phyloP scores from a whole-genome alignment of 495 filamentous ascomycete genomes.

The Beverwykella pulmonaria region DNA sequence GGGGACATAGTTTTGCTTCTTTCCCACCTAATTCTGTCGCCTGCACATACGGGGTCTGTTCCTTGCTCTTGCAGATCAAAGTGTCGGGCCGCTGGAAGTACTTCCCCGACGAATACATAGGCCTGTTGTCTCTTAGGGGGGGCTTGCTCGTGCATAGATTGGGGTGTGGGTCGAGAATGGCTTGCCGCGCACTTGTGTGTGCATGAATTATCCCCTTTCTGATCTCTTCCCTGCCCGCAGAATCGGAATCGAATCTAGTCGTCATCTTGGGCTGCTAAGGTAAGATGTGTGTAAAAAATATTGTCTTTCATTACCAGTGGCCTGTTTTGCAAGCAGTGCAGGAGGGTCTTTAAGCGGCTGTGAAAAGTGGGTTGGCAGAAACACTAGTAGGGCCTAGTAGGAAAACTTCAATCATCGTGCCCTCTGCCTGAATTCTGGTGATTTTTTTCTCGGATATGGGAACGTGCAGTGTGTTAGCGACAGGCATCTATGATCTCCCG shows the following conservation, averaged over 20 bases:
- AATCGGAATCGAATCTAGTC: neutral
- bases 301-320: neutral
- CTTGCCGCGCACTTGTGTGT: neutral
- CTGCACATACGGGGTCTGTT: conserved; percentile 24
- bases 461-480: too few species aligned
- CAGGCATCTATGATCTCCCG: conserved; percentile 1
- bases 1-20: too few species aligned
- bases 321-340: neutral
- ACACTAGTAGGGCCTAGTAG: too few species aligned
- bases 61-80: conserved; percentile 33
- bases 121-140: neutral
- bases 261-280: neutral
- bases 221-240: neutral
- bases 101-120: conserved; percentile 15
- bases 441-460: too few species aligned
- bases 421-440: too few species aligned
- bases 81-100: conserved; percentile 14
- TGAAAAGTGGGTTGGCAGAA: too few species aligned
- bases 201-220: neutral
- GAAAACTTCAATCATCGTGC: too few species aligned
- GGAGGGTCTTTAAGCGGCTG: too few species aligned
- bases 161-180: neutral
- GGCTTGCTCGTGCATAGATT: conserved; percentile 18
- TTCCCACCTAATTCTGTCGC: too few species aligned
- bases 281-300: neutral